Base-by-base conservation (phyloP, 306 rosid genomes). In the Aeschynomene evenia region DNA sequence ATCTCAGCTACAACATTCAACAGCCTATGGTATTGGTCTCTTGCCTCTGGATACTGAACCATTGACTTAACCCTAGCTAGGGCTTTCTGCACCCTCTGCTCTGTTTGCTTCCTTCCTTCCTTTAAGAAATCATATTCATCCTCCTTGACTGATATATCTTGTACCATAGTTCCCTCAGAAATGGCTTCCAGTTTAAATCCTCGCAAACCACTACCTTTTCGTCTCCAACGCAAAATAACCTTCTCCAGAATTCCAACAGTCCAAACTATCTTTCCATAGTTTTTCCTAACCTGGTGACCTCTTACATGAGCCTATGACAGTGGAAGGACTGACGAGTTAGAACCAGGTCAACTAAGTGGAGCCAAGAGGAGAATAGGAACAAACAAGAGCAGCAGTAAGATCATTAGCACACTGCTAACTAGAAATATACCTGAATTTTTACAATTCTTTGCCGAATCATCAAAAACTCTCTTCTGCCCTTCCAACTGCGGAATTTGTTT, bases 271-370 rank as follows among this genome's bases (percentile, higher is more conserved):
- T 85, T 87, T 53, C 76, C 77, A 45, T 78, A 45, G 64, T 72
- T 86, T 69, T 86, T 92, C 83, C 98, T 83, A 34, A 87, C 95
- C 83, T 92, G 98, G 80, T 89, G 92, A 40, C 98, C 96, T 84
- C 98, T 86, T 40, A 87, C 96, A 62, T 86, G 95, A 70, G 98
- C 98, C 96, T 89, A 70, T 77, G 28, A 56, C 53, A 52, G 46
- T 29, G 36, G 46, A 75, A 59, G n/a, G n/a, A 50, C n/a, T 53
- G 24, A 15, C 51, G 29, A 19, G 68, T 78, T 60, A 83, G 20
- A 67, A 34, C 64, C 66, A n/a, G 57, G 55, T 51, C 63, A 65
- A 13, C 46, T 20, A 42, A 58, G 43, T 60, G 70, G 65, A 24
- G 20, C 4, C 6, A 42, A 6, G 45, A 28, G 51, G 11, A 48